Evolutionary conservation across 2,329 filamentous ascomycete genomes (phyloP), one percentile per base, ranked within the genome.

Genomic region (Fusarium verrucosum): DNA sequence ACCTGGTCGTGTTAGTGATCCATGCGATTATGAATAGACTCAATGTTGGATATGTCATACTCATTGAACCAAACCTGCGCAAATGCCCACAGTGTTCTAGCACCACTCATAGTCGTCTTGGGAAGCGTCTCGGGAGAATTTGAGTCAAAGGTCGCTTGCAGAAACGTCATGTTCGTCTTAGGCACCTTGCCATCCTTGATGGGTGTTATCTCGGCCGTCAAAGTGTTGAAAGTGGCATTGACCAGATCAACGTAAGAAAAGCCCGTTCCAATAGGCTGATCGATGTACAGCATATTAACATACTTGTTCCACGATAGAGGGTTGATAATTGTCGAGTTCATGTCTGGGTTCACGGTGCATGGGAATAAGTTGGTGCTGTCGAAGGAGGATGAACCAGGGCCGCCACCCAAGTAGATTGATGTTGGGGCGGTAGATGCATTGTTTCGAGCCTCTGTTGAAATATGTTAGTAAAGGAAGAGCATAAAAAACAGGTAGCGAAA

Each of bases 331-430:
- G 86, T 89, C 13, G 79, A 81, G 54, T 86, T 83, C 25, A 76
- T 77, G 36, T 82, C 75, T 58, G 83, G 56, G 54, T 84, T 73
- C 22, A 83, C 70, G 58, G 80, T 73, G 70, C 78, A 85, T 17
- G 79, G 80, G 14, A 87, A 86, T 50, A 80, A 77, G 63, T 88
- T 88, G 41, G 88, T 76, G 22, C 84, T 85, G 41, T 86, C 80
- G 78, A 89, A 82, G 22, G 85, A 87, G 66, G 83, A 85, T 44
- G 80, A 79, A 6, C 87, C 87, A 0, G 87, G 87, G 2, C 87
- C 87, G 43, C 87, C 87, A 70, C 87, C 88, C 54, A 89, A 77
- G 81, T 85, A 89, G 71, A 89, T 83, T 81, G 78, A 65, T 3
- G 69, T 72, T 0, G 66, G 65, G 1, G 68, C 72, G 17, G 50